phyloP scores from a whole-genome alignment of 805 yeast genomes.

The Wickerhamiella nectarea region DNA sequence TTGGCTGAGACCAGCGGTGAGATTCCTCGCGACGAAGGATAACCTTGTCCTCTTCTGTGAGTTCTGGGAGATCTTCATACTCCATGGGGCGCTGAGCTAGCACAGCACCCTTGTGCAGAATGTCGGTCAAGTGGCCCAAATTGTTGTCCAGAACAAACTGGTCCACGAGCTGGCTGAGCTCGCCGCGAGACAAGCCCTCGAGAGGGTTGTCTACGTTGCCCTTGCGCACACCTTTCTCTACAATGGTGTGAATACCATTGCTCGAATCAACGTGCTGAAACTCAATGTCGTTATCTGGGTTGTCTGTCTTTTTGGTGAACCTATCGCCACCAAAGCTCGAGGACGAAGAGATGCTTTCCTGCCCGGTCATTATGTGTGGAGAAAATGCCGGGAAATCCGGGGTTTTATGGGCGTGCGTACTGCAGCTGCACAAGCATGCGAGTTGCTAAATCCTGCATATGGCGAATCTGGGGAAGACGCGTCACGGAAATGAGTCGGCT shows the following conservation, averaged over 20 bases:
- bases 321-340: neutral
- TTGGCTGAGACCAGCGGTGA: conserved; percentile 36
- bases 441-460: neutral
- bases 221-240: conserved; percentile 7
- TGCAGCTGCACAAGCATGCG: neutral
- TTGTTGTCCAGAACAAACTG: conserved; percentile 16
- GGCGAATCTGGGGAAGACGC: too few relatives aligned
- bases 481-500: too few relatives aligned
- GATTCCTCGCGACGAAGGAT: conserved; percentile 31
- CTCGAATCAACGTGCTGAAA: conserved; percentile 5
- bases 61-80: conserved; percentile 17
- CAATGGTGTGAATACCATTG: neutral
- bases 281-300: conserved; percentile 1
- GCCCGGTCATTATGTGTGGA: neutral
- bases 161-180: conserved; percentile 20
- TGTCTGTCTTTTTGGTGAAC: neutral
- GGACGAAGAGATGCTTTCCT: neutral
- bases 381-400: neutral
- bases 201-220: conserved; percentile 20
- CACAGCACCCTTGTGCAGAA: conserved; percentile 35
- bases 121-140: conserved; percentile 18
- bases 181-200: conserved; percentile 15
- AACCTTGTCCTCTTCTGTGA: conserved; percentile 23
- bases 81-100: conserved; percentile 36
- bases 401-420: too few relatives aligned